Conservation (phyloP, 2,329 filamentous ascomycete species). For the Colletotrichum navitas region DNA sequence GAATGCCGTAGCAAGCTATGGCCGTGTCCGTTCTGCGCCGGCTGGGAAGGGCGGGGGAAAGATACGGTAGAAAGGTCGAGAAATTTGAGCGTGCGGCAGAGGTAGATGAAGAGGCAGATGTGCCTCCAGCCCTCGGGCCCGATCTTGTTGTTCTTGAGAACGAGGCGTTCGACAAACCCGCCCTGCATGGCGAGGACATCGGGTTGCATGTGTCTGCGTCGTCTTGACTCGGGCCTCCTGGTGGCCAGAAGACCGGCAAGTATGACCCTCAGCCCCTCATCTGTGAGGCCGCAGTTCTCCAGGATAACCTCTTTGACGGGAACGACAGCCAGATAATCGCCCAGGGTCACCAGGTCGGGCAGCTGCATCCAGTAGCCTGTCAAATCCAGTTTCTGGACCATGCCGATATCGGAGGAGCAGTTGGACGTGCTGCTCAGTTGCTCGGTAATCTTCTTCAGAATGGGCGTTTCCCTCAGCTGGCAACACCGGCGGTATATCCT, state of each 20-base stretch:
- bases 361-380: slow-evolving; percentile 87
- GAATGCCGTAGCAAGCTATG: slow-evolving; percentile 49
- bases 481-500: slow-evolving; percentile 96
- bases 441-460: slow-evolving; percentile 91
- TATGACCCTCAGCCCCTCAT: slow-evolving; percentile 88
- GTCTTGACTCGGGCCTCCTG: slow-evolving; percentile 72
- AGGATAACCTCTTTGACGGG: slow-evolving; percentile 88
- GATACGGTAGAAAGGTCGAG: slow-evolving; percentile 88
- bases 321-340: slow-evolving; percentile 94
- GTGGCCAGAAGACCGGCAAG: slow-evolving; percentile 87
- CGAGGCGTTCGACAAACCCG: slow-evolving; percentile 87
- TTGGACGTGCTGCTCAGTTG: slow-evolving; percentile 83
- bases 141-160: slow-evolving; percentile 93
- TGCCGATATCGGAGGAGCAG: slow-evolving; percentile 74
- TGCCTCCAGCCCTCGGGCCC: slow-evolving; percentile 91
- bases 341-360: slow-evolving; percentile 86
- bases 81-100: slow-evolving; percentile 87
- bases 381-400: slow-evolving; percentile 85
- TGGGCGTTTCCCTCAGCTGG: slow-evolving; percentile 91
- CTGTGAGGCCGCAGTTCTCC: slow-evolving; percentile 87
- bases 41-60: slow-evolving; percentile 67
- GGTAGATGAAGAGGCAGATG: slow-evolving; percentile 88
- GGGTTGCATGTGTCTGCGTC: slow-evolving; percentile 57
- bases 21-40: slow-evolving; percentile 44
- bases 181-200: slow-evolving; percentile 63